Conservation (phyloP, 345 rosid genomes). For the Microcos paniculata region DNA sequence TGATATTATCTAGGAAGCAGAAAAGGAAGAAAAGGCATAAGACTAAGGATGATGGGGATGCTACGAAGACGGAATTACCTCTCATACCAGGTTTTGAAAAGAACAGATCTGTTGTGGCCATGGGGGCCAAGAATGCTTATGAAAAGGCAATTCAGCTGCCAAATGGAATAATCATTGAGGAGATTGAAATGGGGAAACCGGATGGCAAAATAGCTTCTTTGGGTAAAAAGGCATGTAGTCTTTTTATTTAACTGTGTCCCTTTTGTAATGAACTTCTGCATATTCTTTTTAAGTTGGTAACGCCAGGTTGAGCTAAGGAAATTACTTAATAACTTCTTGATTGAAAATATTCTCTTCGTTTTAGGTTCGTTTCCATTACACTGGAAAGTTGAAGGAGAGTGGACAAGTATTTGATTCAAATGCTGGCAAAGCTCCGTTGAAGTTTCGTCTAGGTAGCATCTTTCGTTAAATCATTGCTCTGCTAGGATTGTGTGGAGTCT, state of each 20-base stretch:
- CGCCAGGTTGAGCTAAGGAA: background rate
- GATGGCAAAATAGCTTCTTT: constrained; percentile 44
- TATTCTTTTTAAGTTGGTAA: background rate
- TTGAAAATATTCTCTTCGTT: constrained; percentile 3
- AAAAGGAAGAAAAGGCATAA: constrained; percentile 31
- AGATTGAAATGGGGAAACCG: constrained; percentile 38
- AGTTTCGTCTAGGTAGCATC: constrained; percentile 52
- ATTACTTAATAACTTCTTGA: background rate
- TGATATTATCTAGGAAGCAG: constrained; percentile 24
- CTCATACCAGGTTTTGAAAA: background rate
- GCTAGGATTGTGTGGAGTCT: background rate
- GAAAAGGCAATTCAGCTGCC: constrained; percentile 25
- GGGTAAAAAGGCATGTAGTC: constrained; percentile 48
- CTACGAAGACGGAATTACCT: constrained; percentile 7
- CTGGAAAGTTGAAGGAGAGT: constrained; percentile 46
- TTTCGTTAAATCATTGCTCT: background rate
- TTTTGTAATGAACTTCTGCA: background rate
- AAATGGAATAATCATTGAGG: constrained; percentile 43
- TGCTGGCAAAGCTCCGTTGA: constrained; percentile 34
- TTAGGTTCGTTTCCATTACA: constrained; percentile 51
- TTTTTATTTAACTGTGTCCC: background rate
- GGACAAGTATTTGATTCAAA: constrained; percentile 51
- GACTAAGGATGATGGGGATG: constrained; percentile 25
- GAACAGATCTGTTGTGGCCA: background rate
- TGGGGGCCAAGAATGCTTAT: constrained; percentile 17